These are phyloP conservation scores for Anthracocystis panici-leucophaei DNA, from an alignment of 1,284 basidiomycete genomes.

Conservation along the genomic window DNA sequence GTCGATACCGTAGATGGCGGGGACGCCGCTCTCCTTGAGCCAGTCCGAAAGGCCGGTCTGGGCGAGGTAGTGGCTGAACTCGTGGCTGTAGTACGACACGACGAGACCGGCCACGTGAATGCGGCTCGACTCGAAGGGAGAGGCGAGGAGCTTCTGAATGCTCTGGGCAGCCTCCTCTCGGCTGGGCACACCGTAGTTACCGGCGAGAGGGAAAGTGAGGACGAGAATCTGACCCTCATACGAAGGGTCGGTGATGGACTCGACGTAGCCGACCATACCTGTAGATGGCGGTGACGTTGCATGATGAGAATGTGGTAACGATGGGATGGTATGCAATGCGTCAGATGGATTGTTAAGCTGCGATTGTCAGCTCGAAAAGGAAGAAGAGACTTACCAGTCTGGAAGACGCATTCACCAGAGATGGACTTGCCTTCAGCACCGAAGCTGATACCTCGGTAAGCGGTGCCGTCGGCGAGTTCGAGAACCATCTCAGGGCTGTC, in stretches of 20 bases:
- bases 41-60: slow-evolving; percentile 87
- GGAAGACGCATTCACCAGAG: slow-evolving; percentile 98
- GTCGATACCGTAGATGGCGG: slow-evolving; percentile 96
- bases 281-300: slow-evolving; percentile 15
- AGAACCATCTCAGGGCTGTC: slow-evolving; percentile 75
- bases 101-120: slow-evolving; percentile 94
- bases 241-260: slow-evolving; percentile 97
- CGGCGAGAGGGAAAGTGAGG: slow-evolving; percentile 94
- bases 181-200: slow-evolving; percentile 97
- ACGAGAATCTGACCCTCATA: slow-evolving; percentile 98
- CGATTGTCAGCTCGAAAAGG: not conserved
- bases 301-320: not conserved
- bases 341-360: slow-evolving; percentile 22
- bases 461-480: slow-evolving; percentile 90
- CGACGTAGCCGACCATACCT: slow-evolving; percentile 93
- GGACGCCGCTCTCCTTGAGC: slow-evolving; percentile 94
- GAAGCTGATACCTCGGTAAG: slow-evolving; percentile 90
- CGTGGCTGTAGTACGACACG: slow-evolving; percentile 88
- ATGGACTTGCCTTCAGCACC: slow-evolving; percentile 91
- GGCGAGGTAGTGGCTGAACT: slow-evolving; percentile 95
- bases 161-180: slow-evolving; percentile 72
- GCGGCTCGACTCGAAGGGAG: slow-evolving; percentile 87
- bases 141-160: slow-evolving; percentile 71
- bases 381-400: slow-evolving; percentile 81
- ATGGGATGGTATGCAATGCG: slow-evolving; percentile 15